phyloP scores from a whole-genome alignment of 345 rosid species.

The Syzygium aromaticum region DNA sequence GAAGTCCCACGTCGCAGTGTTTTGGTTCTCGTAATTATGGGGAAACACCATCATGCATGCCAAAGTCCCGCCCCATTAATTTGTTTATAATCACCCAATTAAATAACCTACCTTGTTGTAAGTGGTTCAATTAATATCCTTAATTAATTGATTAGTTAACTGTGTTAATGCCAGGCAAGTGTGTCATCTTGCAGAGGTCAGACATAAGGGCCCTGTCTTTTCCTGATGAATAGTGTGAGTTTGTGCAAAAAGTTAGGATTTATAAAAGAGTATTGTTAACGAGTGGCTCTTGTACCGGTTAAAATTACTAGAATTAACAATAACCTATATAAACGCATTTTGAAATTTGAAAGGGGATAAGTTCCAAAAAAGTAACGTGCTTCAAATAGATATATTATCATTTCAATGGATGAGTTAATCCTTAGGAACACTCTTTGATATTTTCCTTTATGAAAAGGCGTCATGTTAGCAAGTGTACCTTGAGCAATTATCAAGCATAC shows the following conservation, averaged over 20 bases:
- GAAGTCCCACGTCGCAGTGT: slow-evolving; percentile 32
- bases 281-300: neutral
- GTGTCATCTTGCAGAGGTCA: neutral
- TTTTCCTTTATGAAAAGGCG: neutral
- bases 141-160: neutral
- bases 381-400: neutral
- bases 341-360: neutral
- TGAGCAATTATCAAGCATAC: neutral
- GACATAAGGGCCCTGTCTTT: neutral
- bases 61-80: neutral
- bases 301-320: neutral
- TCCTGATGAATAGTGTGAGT: neutral
- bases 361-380: neutral
- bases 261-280: neutral
- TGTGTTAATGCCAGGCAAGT: neutral
- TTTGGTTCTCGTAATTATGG: slow-evolving; percentile 31
- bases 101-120: slow-evolving; percentile 1
- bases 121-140: neutral
- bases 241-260: neutral
- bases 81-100: neutral
- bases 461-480: neutral
- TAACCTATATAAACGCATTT: neutral
- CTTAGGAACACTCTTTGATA: neutral
- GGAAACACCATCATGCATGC: slow-evolving; percentile 88
- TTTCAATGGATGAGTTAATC: neutral